Evolutionary conservation across 2,329 filamentous ascomycete genomes (phyloP), one percentile per base, ranked within the genome.

Genomic region (Stemphylium vesicarium): DNA sequence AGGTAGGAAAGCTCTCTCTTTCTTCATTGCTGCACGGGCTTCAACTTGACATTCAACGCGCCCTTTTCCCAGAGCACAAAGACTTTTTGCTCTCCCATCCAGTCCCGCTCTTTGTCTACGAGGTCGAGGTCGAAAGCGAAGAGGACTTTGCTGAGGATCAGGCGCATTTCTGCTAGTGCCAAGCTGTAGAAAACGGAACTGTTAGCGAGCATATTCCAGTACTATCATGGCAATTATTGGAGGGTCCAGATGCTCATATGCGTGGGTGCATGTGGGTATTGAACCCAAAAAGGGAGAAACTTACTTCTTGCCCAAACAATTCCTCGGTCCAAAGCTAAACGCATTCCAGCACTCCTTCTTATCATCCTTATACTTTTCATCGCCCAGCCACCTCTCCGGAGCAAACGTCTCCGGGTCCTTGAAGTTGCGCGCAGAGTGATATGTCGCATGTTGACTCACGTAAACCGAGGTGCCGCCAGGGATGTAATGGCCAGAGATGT

Each of bases 351-450:
- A 61, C 1, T 70, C 70, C 15, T 64, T 61, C 9, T 72, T 73
- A 38, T 79, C 77, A 4, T 50, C 47, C 2, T 41, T 46, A 39
- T 73, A 79, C 29, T 65, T 53, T 10, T 70, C 61, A 20, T 71
- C 67, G 1, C 68, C 65, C 4, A 80, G 54, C 77, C 77, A 81
- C 9, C 79, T 58, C 58, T 72, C 71, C 1, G 71, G 70, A 10
- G 56, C 60, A 37, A 57, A 74, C 0, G 15, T 32, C 8, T 72
- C 66, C 0, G 70, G 58, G 15, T 74, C 60, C 1, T 50, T 56
- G 26, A 53, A 72, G 46, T 76, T 70, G 7, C 59, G 62, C 12
- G 60, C 16, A 0, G 69, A 71, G 38, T 72, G 73, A 36, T 71
- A 65, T 4, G 72, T 50, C 0, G 75, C 63, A 24, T 72, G 73